Conservation (phyloP, 1,284 basidiomycete species). For the Leccinum angustisporum region DNA sequence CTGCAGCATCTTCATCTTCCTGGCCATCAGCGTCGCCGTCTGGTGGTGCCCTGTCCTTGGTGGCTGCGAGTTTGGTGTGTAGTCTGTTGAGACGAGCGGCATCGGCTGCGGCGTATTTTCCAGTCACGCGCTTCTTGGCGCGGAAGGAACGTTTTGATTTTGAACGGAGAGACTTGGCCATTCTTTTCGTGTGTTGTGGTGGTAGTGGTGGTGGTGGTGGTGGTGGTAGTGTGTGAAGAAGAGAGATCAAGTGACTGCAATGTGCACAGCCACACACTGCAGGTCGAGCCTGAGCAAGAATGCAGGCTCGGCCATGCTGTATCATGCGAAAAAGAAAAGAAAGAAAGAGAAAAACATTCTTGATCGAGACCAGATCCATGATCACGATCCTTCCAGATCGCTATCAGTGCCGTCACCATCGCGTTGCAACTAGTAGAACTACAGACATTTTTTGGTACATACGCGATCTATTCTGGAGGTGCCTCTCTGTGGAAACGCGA, state of each 20-base stretch:
- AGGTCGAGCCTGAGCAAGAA: not conserved
- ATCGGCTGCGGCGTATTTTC: conserved; percentile 82
- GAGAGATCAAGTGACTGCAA: not conserved
- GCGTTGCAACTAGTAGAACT: conserved; percentile 10
- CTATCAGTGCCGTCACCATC: conserved; percentile 3
- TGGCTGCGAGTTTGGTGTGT: conserved; percentile 63
- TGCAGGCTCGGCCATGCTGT: not conserved
- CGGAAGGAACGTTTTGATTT: conserved; percentile 87
- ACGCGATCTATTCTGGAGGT: conserved; percentile 41
- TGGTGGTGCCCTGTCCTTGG: conserved; percentile 28
- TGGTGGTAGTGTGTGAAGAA: not conserved
- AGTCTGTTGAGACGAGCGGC: conserved; percentile 83
- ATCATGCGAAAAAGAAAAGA: not conserved
- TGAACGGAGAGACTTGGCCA: conserved; percentile 93
- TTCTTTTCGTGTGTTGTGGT: conserved; percentile 32
- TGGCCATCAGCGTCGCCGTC: not conserved
- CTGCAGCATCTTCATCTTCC: conserved; percentile 30
- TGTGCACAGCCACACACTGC: conserved; percentile 20
- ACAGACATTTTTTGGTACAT: conserved; percentile 5
- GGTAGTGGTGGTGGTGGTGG: not conserved
- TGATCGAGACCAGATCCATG: not conserved
- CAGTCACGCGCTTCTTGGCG: conserved; percentile 80
- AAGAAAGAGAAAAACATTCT: not conserved
- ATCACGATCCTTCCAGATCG: conserved; percentile 8
- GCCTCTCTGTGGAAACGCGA: conserved; percentile 63